phyloP scores from a whole-genome alignment of 345 rosid species.

The Bruguiera parviflora region DNA sequence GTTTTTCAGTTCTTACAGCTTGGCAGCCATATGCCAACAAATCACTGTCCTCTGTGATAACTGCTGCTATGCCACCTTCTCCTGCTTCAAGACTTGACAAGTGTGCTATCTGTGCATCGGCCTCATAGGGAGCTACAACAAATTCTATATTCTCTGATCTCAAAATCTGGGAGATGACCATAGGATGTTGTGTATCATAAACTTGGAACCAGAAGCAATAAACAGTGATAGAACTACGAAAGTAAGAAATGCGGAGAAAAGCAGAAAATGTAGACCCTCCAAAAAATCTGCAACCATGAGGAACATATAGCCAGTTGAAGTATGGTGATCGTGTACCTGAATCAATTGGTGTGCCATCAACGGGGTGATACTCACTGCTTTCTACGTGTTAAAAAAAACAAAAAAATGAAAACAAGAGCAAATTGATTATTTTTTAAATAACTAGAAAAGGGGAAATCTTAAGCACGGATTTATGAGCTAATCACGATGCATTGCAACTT shows the following conservation, averaged over 20 bases:
- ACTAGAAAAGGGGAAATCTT: not conserved
- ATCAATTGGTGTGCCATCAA: conserved; percentile 71
- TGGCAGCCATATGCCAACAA: conserved; percentile 81
- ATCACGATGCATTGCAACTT: no score
- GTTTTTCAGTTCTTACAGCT: conserved; percentile 66
- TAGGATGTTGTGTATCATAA: not conserved
- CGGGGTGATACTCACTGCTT: conserved; percentile 76
- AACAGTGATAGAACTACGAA: not conserved
- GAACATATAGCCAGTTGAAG: not conserved
- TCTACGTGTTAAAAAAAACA: conserved; percentile 36
- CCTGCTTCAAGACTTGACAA: conserved; percentile 56
- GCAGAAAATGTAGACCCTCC: not conserved
- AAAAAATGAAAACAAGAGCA: not conserved
- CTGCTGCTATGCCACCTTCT: conserved; percentile 74
- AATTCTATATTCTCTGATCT: conserved; percentile 72
- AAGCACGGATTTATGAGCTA: not conserved
- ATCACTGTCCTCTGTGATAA: conserved; percentile 90
- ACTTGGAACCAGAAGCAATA: not conserved
- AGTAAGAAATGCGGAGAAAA: not conserved
- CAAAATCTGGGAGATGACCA: conserved; percentile 50
- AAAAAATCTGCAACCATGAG: not conserved
- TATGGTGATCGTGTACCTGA: conserved; percentile 42
- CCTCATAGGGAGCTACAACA: conserved; percentile 94
- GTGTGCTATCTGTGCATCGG: conserved; percentile 93
- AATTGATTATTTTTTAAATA: not conserved